Evolutionary conservation across 352 stramenopile species (phyloP), one percentile per base, ranked within the genome.

Genomic region (Phytophthora ramorum): DNA sequence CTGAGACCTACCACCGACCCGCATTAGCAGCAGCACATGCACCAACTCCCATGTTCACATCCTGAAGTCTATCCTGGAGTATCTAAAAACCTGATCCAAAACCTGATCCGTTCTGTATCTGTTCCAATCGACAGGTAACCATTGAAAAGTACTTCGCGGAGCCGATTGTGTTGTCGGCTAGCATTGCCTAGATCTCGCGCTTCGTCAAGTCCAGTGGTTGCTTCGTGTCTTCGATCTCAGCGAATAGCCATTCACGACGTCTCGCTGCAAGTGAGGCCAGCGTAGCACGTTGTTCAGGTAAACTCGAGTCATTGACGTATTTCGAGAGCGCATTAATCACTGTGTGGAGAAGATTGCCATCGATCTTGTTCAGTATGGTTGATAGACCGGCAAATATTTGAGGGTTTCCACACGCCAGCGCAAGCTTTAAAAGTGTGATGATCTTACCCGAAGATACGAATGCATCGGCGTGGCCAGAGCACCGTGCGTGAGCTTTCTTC

Each of bases 211-310:
- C 30, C 16, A 65, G 57, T 7, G 58, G 47, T 13, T 51, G 49
- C 26, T 58, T 47, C 17, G 43, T 45, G 37, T 58, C 47, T 53
- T 54, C 47, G 14, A 65, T 52, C 40, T 65, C 47, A 28, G 41
- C 35, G 10, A 32, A 9, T 8, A 65, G 37, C 47, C 47, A 65
- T 20, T 58, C 14, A 30, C 47, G 58, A 38, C 58, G 48, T 26
- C 13, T 58, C 4, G 28, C 17, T 19, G 53, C 53, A 34, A 52
- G 19, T 22, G 38, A 46, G 32, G 16, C 37, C 8, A 58, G 40
- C 22, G 13, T 22, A 45, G 26, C 20, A 26, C 47, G 47, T 30
- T 47, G 20, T 17, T 58, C 47, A 22, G n/a, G 24, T 17, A 28
- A 43, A 22, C 38, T 58, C 9, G 47, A 52, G 8, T 24, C 14